Base-by-base conservation (phyloP, 192 early-diverging fungal genomes). In the Coemansia sp. region DNA sequence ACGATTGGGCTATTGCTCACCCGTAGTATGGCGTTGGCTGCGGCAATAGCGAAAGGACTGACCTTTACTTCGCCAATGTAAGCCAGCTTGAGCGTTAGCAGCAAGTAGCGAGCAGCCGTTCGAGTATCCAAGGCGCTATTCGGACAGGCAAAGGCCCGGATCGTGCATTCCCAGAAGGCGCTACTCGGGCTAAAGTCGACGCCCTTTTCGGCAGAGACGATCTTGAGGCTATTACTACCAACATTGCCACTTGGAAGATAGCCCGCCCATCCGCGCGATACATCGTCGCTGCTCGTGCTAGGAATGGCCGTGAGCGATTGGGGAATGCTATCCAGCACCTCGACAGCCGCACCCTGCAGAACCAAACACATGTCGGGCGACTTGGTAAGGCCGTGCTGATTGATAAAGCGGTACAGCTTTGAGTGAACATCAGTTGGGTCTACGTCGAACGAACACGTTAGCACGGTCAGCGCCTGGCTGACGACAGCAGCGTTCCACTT, bases 81-180 rank as follows among this genome's bases (percentile, higher is more conserved):
- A 2, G 59, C 61, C 24, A 77, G 47, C 66, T 77, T 77, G 22
- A 77, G 59, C 3, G 60, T 55, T 20, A 66, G 60, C 40, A 72
- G 70, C 42, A 72, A 49, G 20, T 66, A 38, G 40, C 46, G 59
- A 20, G 62, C 62, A 38, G 38, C 38, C 3, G 12, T 38, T 2
- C 20, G 31, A 38, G 54, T 6, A 27, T 54, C 40, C 22, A 34
- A 38, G 16, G 9, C 16, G 27, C 31, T 18, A 33, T 54, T 29
- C 5, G n/a, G 36, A 5, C 59, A 15, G 8, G 24, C 40, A 63
- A 77, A 46, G 18, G 65, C 66, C 15, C 38, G 40, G 31, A 77
- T 46, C 3, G 65, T 52, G 36, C 66, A 77, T 20, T 72, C 55
- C 75, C 75, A 77, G 52, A 77, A 70, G 3, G 29, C 52, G 40